Base-by-base conservation (phyloP, 2,329 filamentous ascomycete genomes). In the Didymosphaeria variabile region DNA sequence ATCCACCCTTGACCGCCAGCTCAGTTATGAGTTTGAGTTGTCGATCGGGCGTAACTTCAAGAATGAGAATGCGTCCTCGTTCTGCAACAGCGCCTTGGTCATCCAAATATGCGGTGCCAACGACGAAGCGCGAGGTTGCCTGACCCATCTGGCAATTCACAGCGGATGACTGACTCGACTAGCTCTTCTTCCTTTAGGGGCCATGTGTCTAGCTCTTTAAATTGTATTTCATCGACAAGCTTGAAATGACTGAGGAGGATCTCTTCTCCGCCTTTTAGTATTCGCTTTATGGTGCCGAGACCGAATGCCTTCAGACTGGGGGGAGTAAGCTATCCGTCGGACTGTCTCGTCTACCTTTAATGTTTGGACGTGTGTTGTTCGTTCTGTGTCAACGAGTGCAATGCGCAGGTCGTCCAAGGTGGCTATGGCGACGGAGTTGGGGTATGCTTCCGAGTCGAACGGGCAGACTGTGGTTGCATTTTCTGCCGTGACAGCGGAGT, bases 401-500 rank as follows among this genome's bases (percentile, higher is more conserved):
- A 99, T 90, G 69, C 91, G 91, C 29, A 99, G 81, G 62, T 94
- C 89, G 17, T 85, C 83, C 15, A 88, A 84, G 0, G 92, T 94
- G 2, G 94, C 93, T 44, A 99, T 86, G 0, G 92, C 88, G 47
- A 98, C 90, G 0, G 92, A 90, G 31, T 86, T 86, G 0, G 93
- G 93, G 72, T 92, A 99, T 1, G 91, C 91, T 67, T 90, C 88
- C 0, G 90, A 85, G 75, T 97, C 87, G 72, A 99, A 96, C 0
- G 91, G 86, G 62, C 92, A 95, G 6, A 98, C 89, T 51, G 88
- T 90, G 0, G 89, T 90, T 0, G 93, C 92, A 64, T 93, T 90
- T 63, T 97, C 92, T 2, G 94, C 93, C 13, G 94, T 97, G 1
- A 97, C 92, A 1, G 95, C 94, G 5, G 94, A 97, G 79, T 96